Evolutionary conservation across 192 early-diverging fungal genomes (phyloP), one percentile per base, ranked within the genome.

Genomic region (Entomortierella chlamydospora): DNA sequence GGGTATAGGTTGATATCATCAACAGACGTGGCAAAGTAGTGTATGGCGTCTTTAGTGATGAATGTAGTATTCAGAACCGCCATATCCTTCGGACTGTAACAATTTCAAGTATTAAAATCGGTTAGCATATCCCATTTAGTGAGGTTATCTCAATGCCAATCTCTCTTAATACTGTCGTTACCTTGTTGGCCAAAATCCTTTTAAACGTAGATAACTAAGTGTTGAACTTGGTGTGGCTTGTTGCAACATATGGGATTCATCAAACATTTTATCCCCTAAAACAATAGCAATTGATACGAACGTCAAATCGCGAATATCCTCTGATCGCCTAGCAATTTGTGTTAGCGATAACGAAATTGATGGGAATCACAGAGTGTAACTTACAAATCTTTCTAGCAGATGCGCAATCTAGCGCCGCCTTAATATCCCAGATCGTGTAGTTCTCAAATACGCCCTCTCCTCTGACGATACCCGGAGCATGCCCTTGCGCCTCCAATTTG

Each of bases 341-440:
- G n/a, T n/a, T n/a, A n/a, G n/a, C n/a, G n/a, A n/a, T n/a, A n/a
- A 23, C 20, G n/a, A 10, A 0, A 26, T 4, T 25, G 28, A 37
- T 23, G 23, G 25, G 15, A 37, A 50, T 15, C 13, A 30, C 17
- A 1, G 33, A 37, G 34, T 10, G 25, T 1, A 29, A 59, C 76
- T 71, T 80, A 78, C 84, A 85, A n/a, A 83, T 68, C 42, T 80
- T 81, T 18, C 70, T 58, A 4, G 84, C 77, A 11, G 79, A 74
- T 13, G 69, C 34, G 62, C 74, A 83, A 47, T 83, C 83, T 28
- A 87, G 20, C 10, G 73, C 79, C 0, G 85, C 81, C 56, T 87
- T 87, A 20, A 82, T 68, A 56, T 87, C 85, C 85, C 85, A 87
- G 42, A 87, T 82, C 33, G 79, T 72, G 30, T 82, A 87, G 20